Evolutionary conservation across 768 basidiomycete species (phyloP).

Genomic region (Fomitopsis serialis): DNA sequence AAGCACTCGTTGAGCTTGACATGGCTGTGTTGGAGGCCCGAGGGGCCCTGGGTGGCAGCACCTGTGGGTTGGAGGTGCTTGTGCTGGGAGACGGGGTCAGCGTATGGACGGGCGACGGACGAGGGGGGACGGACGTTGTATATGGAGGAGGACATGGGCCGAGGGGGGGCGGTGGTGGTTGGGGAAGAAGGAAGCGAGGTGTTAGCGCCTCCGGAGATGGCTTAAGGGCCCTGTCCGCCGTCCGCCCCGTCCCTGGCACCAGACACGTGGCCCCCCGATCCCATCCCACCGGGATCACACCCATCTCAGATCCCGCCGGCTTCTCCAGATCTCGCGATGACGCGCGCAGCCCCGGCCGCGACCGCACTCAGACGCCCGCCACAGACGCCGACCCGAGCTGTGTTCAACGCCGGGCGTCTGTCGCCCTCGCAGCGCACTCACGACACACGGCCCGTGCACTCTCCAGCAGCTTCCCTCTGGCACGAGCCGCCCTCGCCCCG

Average conservation of each 20-base stretch:
- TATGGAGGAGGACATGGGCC: conserved; percentile 23
- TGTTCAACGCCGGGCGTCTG: too few species aligned
- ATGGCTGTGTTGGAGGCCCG: conserved; percentile 21
- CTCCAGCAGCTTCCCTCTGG: too few species aligned
- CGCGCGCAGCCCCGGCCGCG: not conserved
- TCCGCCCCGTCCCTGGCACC: conserved; percentile 7
- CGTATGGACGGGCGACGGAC: not conserved
- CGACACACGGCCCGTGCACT: too few species aligned
- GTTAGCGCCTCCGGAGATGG: conserved; percentile 11
- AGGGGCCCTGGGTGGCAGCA: conserved; percentile 28
- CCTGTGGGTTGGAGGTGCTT: conserved; percentile 37
- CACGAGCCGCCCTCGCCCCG: too few species aligned
- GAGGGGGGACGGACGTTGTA: conserved; percentile 21
- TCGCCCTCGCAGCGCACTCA: too few species aligned
- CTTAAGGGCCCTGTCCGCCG: conserved; percentile 11
- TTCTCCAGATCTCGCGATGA: conserved; percentile 14
- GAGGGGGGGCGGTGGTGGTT: conserved; percentile 13
- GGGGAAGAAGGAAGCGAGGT: conserved; percentile 13
- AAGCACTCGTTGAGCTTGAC: conserved; percentile 69
- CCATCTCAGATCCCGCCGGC: conserved; percentile 15
- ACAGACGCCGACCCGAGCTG: too few species aligned
- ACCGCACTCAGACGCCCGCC: too few species aligned
- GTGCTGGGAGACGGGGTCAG: conserved; percentile 25
- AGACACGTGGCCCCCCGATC: conserved; percentile 18
- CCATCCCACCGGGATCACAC: conserved; percentile 12